Conservation (phyloP, 352 stramenopile genomes). For the Nothophytophthora sp. region DNA sequence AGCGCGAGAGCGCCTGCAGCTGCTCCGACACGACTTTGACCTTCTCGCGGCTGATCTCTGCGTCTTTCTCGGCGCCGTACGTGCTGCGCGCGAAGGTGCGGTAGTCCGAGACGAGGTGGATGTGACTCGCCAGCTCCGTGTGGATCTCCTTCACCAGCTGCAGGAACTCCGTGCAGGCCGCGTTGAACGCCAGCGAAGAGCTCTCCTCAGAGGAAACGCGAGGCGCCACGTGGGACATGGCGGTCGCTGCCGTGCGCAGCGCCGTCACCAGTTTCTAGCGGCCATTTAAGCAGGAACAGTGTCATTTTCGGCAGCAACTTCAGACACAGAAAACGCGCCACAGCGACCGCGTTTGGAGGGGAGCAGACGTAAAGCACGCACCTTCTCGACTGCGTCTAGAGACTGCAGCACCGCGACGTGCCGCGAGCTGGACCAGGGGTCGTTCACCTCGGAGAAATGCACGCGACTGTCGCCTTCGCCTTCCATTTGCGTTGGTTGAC, state of each 20-base stretch:
- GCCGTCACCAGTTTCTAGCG: constrained; percentile 80
- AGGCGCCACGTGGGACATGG: constrained; percentile 69
- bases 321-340: neutral
- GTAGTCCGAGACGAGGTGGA: constrained; percentile 87
- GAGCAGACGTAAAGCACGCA: constrained; percentile 16
- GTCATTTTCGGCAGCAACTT: constrained; percentile 2
- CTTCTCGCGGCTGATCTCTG: constrained; percentile 75
- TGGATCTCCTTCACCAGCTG: constrained; percentile 88
- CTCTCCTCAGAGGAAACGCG: constrained; percentile 66
- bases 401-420: constrained; percentile 79
- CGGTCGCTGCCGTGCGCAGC: constrained; percentile 62
- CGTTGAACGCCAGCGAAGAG: constrained; percentile 74
- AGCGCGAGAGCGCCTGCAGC: constrained; percentile 72
- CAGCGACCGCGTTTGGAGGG: neutral
- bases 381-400: constrained; percentile 76
- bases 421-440: constrained; percentile 69
- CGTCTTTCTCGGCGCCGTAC: constrained; percentile 85
- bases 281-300: neutral
- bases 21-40: constrained; percentile 80
- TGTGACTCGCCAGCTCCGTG: constrained; percentile 78
- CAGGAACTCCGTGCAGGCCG: constrained; percentile 80
- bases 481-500: too few relatives aligned
- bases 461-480: constrained; percentile 70
- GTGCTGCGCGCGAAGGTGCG: constrained; percentile 80
- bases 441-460: constrained; percentile 73